Percentiles rank a stretch among this genome's conserved stretches.
Conservation (phyloP, 2,329 filamentous ascomycete genomes). For the Colletotrichum tropicicola region DNA sequence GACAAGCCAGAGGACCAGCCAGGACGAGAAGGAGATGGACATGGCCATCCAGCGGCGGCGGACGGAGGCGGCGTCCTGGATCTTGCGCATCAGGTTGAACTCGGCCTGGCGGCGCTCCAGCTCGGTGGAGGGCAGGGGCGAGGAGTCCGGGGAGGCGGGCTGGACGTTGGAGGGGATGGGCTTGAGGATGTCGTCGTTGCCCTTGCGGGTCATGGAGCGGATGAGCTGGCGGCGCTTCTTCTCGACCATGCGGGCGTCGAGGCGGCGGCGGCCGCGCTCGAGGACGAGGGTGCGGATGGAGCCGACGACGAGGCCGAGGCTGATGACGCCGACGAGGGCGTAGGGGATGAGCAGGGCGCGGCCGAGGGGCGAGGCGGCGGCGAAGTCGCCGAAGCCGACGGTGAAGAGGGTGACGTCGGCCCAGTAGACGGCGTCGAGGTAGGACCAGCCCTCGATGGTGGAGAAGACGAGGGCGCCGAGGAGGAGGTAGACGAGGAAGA, state of each 20-base stretch:
- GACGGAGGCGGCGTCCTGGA: slow-evolving; percentile 71
- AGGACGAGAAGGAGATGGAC: slow-evolving; percentile 71
- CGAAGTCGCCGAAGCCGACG: slow-evolving; percentile 68
- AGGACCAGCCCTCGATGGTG: slow-evolving; percentile 77
- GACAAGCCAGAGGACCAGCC: slow-evolving; percentile 80
- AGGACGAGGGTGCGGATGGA: slow-evolving; percentile 76
- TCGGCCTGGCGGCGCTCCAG: slow-evolving; percentile 72
- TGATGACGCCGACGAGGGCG: slow-evolving; percentile 83
- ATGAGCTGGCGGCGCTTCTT: slow-evolving; percentile 63
- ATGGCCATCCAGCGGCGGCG: slow-evolving; percentile 81
- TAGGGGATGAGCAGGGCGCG: slow-evolving; percentile 84
- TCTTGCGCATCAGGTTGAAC: slow-evolving; percentile 83
- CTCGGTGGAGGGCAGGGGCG: slow-evolving; percentile 44
- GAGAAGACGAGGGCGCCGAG: slow-evolving; percentile 81
- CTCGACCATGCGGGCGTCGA: slow-evolving; percentile 67
- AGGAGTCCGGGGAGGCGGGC: not conserved
- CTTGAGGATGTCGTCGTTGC: slow-evolving; percentile 56
- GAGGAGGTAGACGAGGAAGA: slow-evolving; percentile 83
- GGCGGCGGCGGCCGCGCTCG: slow-evolving; percentile 62
- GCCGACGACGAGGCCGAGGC: slow-evolving; percentile 83
- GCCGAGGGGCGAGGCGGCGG: slow-evolving; percentile 60
- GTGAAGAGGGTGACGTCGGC: slow-evolving; percentile 77
- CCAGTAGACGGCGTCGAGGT: slow-evolving; percentile 82
- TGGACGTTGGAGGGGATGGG: slow-evolving; percentile 51
- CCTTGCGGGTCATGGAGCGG: slow-evolving; percentile 52